These are phyloP conservation scores for Neurospora sp. DNA, from an alignment of 495 filamentous ascomycete genomes.

Conservation along the genomic window DNA sequence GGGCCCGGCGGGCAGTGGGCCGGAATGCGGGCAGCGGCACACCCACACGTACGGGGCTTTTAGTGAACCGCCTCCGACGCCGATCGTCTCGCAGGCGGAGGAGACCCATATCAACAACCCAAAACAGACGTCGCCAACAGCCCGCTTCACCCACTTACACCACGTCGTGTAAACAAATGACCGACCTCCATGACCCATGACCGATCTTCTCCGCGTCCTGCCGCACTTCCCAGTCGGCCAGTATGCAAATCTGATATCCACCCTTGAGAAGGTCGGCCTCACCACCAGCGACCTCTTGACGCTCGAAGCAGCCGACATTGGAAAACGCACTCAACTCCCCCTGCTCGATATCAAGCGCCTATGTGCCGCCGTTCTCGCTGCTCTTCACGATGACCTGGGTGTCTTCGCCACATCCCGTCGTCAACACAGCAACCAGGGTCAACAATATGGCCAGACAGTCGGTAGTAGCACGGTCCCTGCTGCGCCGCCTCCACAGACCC, in stretches of 20 bases:
- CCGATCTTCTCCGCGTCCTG: slow-evolving; percentile 77
- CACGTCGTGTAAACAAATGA: neutral
- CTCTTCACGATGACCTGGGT: slow-evolving; percentile 56
- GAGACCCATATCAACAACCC: neutral
- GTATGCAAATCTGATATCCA: slow-evolving; percentile 66
- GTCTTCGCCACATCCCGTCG: slow-evolving; percentile 11
- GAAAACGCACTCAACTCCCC: slow-evolving; percentile 75
- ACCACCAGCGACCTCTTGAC: slow-evolving; percentile 79
- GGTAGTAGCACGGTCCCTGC: neutral
- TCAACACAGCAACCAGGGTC: neutral
- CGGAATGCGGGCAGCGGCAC: neutral
- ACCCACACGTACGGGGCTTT: neutral
- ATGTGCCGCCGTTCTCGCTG: slow-evolving; percentile 48
- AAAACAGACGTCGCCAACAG: neutral
- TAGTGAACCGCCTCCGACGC: neutral
- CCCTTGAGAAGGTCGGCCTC: slow-evolving; percentile 63
- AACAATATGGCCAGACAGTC: neutral
- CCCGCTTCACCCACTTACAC: neutral
- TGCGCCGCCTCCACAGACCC: neutral
- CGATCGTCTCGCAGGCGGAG: neutral
- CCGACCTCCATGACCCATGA: slow-evolving; percentile 43
- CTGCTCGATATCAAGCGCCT: slow-evolving; percentile 68
- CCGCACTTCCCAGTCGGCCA: slow-evolving; percentile 63
- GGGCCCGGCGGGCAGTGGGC: neutral
- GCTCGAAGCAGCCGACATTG: slow-evolving; percentile 72